Base-by-base conservation (phyloP, 345 rosid species). In the Erucastrum elatum region DNA sequence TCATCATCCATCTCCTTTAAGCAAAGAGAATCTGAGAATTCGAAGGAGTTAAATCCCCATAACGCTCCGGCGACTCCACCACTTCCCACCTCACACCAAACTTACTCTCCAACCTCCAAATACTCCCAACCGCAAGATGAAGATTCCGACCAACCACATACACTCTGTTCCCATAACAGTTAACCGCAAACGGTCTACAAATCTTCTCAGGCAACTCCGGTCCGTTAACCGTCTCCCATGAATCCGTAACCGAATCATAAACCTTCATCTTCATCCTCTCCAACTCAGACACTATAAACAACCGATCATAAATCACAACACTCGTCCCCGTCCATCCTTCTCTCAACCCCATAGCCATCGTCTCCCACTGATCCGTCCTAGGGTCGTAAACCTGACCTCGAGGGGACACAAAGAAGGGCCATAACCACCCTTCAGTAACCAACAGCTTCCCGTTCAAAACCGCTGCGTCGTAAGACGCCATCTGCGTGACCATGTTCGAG, bases 251-350 rank as follows among this genome's bases (percentile, higher is more conserved):
- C 6, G 81, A 53, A 60, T 89, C 86, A 76, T 91, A 93, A 80
- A 93, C 94, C 84, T 93, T 93, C 68, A 93, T 89, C 79, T 93
- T 93, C 98, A 93, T 93, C 66, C 98, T 87, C 85, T 93, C 95
- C 4, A 84, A 85, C 75, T 93, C 97, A 0, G 95, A 87, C 12
- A 93, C 97, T 77, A 91, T 87, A 73, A 93, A 93, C 73, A 93
- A 84, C 68, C 83, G 86, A 10, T 85, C 94, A 17, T 90, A 83
- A 9, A 90, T 84, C 66, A 93, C 95, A 0, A 91, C 92, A 71
- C 97, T 93, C 1, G 97, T 88, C 66, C 98, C 98, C 1, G 97
- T 91, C 98, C 98, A 93, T 13, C 98, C 98, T 87, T 93, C 95
- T 73, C 89, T 82, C 68, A 93, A 65, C 72, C 97, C 97, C 53